Evolutionary conservation across 2,329 filamentous ascomycete genomes (phyloP).

Genomic region (Rhytidhysteron rufulum): DNA sequence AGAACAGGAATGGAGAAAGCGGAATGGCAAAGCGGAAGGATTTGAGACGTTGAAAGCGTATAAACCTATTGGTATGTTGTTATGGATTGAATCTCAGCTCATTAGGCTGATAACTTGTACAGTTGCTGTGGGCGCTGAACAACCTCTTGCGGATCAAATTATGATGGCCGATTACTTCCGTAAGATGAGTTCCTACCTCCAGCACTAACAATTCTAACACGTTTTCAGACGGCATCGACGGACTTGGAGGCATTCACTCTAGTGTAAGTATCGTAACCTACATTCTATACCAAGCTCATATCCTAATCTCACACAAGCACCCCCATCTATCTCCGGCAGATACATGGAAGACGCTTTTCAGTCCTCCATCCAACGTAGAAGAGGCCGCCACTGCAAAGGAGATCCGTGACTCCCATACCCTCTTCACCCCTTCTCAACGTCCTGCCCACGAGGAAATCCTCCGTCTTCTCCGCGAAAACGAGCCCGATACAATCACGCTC

Average conservation of each 20-base stretch:
- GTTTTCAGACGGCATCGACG: slow-evolving; percentile 43
- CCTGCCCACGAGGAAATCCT: slow-evolving; percentile 84
- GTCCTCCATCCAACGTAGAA: slow-evolving; percentile 26
- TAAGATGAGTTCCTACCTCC: slow-evolving; percentile 42
- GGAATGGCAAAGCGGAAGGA: slow-evolving; percentile 62
- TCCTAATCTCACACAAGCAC: slow-evolving; percentile 29
- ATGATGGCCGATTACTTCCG: slow-evolving; percentile 74
- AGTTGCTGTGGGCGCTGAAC: slow-evolving; percentile 80
- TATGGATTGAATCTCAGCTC: too few species aligned
- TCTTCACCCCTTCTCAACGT: slow-evolving; percentile 71
- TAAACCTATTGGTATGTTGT: slow-evolving; percentile 63
- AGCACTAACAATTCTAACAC: slow-evolving; percentile 5
- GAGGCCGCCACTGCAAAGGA: slow-evolving; percentile 34
- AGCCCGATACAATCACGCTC: slow-evolving; percentile 80
- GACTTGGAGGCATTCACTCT: slow-evolving; percentile 47
- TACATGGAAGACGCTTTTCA: slow-evolving; percentile 46
- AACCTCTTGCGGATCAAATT: slow-evolving; percentile 77
- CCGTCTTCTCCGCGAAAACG: slow-evolving; percentile 76
- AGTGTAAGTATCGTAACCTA: slow-evolving; percentile 37
- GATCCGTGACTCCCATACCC: slow-evolving; percentile 37
- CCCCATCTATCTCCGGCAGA: slow-evolving; percentile 46
- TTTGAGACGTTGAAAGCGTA: slow-evolving; percentile 68
- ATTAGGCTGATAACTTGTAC: background rate
- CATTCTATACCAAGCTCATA: background rate
- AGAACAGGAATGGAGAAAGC: slow-evolving; percentile 78